Percentiles rank a stretch among this genome's conserved stretches.
These are phyloP conservation scores for Chondrus crispus DNA, from an alignment of 23 red algal species.

Conservation along the genomic window DNA sequence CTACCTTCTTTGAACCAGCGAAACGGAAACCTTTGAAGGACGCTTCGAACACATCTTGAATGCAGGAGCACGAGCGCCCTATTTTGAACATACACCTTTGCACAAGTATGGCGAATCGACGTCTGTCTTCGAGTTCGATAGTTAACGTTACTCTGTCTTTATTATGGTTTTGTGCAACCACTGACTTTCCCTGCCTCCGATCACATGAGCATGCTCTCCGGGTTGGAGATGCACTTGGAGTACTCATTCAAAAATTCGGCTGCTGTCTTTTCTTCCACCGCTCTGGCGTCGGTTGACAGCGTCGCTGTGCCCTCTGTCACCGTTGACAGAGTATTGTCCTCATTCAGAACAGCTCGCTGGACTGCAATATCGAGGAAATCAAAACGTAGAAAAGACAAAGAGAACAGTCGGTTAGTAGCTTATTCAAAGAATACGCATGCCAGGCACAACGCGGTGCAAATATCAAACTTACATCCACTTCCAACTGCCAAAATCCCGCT, in stretches of 20 bases:
- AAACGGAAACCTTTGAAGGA: too few relatives aligned
- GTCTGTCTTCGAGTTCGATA: neutral
- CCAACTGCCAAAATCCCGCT: conserved; percentile 89
- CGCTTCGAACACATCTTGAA: neutral
- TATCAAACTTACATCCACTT: conserved; percentile 11
- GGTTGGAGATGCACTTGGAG: conserved; percentile 38
- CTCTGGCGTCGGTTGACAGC: conserved; percentile 52
- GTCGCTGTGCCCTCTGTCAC: conserved; percentile 35
- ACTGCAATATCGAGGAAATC: too few relatives aligned
- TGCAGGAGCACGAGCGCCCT: neutral
- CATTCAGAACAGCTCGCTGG: neutral
- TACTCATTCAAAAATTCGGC: conserved; percentile 67
- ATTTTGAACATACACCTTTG: neutral
- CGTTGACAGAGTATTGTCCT: conserved; percentile 13
- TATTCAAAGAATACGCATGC: neutral
- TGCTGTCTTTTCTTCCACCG: conserved; percentile 40
- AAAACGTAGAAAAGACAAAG: neutral
- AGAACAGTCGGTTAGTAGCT: neutral
- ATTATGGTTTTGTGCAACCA: neutral
- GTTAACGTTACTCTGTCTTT: neutral
- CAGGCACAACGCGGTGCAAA: neutral
- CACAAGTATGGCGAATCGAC: neutral
- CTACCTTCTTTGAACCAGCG: conserved; percentile 2
- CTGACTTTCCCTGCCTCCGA: neutral
- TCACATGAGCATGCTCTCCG: conserved; percentile 53